Evolutionary conservation across 495 filamentous ascomycete genomes (phyloP), one percentile per base, ranked within the genome.

Genomic region (Letharia lupina): DNA sequence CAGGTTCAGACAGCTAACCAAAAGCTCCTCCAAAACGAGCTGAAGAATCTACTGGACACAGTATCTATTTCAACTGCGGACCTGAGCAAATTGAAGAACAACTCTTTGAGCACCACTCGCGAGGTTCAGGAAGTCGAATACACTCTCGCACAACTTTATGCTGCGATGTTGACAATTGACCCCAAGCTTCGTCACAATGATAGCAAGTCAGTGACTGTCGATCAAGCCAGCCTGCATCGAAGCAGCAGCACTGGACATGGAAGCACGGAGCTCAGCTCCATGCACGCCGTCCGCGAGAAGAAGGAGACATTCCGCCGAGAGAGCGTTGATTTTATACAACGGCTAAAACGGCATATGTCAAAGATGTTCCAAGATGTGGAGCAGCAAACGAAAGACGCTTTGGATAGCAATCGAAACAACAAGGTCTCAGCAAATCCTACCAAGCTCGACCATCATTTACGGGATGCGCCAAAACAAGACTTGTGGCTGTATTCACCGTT

Each of bases 1-100:
- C 95, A 98, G 72, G 92, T 98, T 28, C 93, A 97, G 74, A 91
- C 93, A 28, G 92, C 95, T 31, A 98, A 98, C 71, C 95, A 98
- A 76, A 96, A 95, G 76, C 84, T 96, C 42, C 83, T 98, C 37
- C 91, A 92, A 72, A 90, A 85, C 57, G 94, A 98, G 74, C 80
- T 98, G 6, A 84, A 93, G 69, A 82, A 79, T 9, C 78, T 98
- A 23, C 79, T 98, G 54, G 86, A 90, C 60, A 96, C 89, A 0
- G 91, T 96, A 54, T 92, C 91, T 20, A 96, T 98, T 40, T 90
- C 90, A 28, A 77, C 85, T 7, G 75, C 83, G 28, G 86, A 95
- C 66, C 80, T 98, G 31, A 83, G 84, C 31, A 82, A 89, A 12
- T 80, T 98, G 50, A 86, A 83, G 63, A 82, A 86, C 56, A 88